These are phyloP conservation scores for Lasiodiplodia sp. DNA, from an alignment of 2,329 filamentous ascomycete genomes.

Conservation along the genomic window DNA sequence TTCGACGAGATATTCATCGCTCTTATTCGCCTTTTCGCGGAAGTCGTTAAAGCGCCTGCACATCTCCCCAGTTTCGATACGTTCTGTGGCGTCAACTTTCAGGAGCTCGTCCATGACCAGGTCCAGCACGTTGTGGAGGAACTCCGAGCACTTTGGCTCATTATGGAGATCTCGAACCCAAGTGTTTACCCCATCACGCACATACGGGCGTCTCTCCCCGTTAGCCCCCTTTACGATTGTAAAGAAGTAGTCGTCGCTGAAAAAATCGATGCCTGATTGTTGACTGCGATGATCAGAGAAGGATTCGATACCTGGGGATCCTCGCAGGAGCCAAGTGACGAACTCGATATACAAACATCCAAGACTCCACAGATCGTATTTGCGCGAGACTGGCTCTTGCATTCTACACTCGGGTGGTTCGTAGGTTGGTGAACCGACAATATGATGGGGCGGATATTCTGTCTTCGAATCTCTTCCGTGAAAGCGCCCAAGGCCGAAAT, in stretches of 20 bases:
- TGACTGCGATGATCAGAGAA: slow-evolving; percentile 14
- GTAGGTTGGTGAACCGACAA: slow-evolving; percentile 42
- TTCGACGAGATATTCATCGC: not conserved
- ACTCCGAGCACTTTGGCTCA: not conserved
- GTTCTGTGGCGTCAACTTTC: not conserved
- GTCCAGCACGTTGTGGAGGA: not conserved
- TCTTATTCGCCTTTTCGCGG: not conserved
- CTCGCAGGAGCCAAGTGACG: slow-evolving; percentile 38
- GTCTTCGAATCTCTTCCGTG: slow-evolving; percentile 44
- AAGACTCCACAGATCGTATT: slow-evolving; percentile 46
- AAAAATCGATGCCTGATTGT: not conserved
- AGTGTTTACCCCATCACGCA: not conserved
- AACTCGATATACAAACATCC: slow-evolving; percentile 42
- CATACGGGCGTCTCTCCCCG: not conserved
- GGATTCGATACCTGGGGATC: slow-evolving; percentile 30
- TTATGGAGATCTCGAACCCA: not conserved
- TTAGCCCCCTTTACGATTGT: not conserved
- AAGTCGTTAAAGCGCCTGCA: not conserved
- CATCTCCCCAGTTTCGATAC: not conserved
- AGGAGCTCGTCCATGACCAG: slow-evolving; percentile 6
- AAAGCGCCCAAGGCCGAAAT: slow-evolving; percentile 45
- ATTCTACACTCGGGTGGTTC: slow-evolving; percentile 50
- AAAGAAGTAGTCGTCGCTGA: slow-evolving; percentile 17
- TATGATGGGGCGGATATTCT: slow-evolving; percentile 32
- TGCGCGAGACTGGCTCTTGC: slow-evolving; percentile 39